A percentile compares a stretch with the other conserved stretches of the same genome.
Evolutionary conservation across 148 eudicot genomes (phyloP).

Genomic region (Cornus florida): DNA sequence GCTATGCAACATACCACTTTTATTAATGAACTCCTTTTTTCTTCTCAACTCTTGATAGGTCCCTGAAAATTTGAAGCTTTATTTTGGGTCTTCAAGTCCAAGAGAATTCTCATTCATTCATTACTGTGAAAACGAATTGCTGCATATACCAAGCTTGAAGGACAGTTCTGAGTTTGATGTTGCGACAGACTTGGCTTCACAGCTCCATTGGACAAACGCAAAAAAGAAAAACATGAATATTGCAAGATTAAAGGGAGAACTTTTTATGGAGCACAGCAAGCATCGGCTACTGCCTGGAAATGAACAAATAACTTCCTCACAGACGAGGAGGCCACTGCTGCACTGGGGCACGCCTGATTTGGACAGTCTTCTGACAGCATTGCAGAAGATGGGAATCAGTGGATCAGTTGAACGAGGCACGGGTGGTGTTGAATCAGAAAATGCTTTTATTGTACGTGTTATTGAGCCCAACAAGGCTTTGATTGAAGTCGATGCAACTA

Average conservation of each 20-base stretch:
- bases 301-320: constrained; percentile 19
- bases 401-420: constrained; percentile 35
- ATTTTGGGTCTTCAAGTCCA: constrained; percentile 19
- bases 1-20: not conserved
- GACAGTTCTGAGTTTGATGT: constrained; percentile 48
- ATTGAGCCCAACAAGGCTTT: constrained; percentile 50
- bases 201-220: constrained; percentile 41
- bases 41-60: constrained; percentile 38
- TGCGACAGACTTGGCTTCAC: constrained; percentile 51
- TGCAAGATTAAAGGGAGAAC: constrained; percentile 69
- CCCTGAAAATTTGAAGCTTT: constrained; percentile 50
- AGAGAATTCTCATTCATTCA: constrained; percentile 29
- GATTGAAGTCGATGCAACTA: constrained; percentile 39
- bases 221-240: constrained; percentile 34
- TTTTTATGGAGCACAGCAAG: constrained; percentile 53
- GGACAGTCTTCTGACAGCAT: constrained; percentile 31
- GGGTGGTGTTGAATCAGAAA: constrained; percentile 25
- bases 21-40: constrained; percentile 8
- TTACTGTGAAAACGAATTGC: constrained; percentile 45
- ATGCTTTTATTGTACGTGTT: constrained; percentile 29
- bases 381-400: constrained; percentile 59
- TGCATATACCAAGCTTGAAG: constrained; percentile 47
- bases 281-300: constrained; percentile 34
- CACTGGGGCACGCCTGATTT: constrained; percentile 43
- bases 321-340: constrained; percentile 26